Conservation (phyloP, 2,329 filamentous ascomycete genomes). For the Alternaria arbusti region DNA sequence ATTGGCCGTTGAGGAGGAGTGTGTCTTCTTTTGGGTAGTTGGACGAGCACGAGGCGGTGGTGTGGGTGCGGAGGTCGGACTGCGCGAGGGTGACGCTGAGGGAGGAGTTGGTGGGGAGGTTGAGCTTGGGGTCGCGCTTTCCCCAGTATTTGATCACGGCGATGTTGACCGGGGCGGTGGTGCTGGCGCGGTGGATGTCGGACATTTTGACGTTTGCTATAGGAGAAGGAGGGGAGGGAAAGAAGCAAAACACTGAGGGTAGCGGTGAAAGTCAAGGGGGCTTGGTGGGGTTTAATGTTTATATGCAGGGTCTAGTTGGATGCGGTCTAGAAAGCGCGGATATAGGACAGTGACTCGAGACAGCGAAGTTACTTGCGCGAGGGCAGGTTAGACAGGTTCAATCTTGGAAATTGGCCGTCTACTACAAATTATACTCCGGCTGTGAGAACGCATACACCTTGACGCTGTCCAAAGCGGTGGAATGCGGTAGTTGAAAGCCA, state of each 20-base stretch:
- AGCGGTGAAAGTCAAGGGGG: conserved; percentile 13
- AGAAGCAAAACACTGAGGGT: neutral
- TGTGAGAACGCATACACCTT: neutral
- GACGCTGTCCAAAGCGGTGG: conserved; percentile 19
- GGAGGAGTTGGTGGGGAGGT: conserved; percentile 97
- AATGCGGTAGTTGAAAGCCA: conserved; percentile 3
- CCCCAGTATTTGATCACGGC: conserved; percentile 99
- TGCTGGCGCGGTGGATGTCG: conserved; percentile 85
- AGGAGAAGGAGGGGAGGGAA: neutral
- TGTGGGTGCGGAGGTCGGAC: conserved; percentile 90
- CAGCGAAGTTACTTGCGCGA: neutral
- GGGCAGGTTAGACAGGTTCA: neutral
- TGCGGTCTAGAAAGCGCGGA: conserved; percentile 9
- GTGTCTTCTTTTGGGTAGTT: conserved; percentile 70
- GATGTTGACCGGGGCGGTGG: conserved; percentile 97
- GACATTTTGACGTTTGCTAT: conserved; percentile 43
- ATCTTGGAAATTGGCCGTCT: neutral
- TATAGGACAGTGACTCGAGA: neutral
- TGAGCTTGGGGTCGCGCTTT: conserved; percentile 91
- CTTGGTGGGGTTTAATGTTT: conserved; percentile 30
- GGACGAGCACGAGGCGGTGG: conserved; percentile 88
- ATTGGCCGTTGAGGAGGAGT: conserved; percentile 82
- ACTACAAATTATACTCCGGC: neutral
- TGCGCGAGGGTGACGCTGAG: conserved; percentile 96
- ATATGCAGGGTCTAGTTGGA: conserved; percentile 39